A percentile compares a stretch with the other conserved stretches of the same genome.
These are phyloP conservation scores for Wallemia mellicola DNA, from an alignment of 1,284 basidiomycete species.

Conservation along the genomic window DNA sequence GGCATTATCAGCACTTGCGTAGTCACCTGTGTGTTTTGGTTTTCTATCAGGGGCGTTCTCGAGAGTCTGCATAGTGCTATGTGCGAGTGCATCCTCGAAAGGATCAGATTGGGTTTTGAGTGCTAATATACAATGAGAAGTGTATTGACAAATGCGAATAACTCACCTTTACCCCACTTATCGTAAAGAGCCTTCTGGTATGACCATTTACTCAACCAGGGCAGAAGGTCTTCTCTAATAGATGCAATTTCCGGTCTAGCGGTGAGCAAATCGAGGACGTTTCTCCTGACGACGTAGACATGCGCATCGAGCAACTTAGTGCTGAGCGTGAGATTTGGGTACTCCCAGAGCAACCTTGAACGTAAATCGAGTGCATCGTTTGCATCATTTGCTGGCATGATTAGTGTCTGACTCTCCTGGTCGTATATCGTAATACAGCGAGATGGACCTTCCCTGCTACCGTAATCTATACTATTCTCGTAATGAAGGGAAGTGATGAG, in stretches of 20 bases:
- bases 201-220: constrained; percentile 59
- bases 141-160: too few relatives aligned
- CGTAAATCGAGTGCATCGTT: neutral
- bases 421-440: constrained; percentile 8
- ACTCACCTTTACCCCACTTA: too few relatives aligned
- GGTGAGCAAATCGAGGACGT: constrained; percentile 36
- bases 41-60: too few relatives aligned
- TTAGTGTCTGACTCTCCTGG: constrained; percentile 7
- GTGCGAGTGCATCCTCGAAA: constrained; percentile 8
- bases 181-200: constrained; percentile 21
- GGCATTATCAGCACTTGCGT: constrained; percentile 13
- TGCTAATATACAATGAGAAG: too few relatives aligned
- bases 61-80: constrained; percentile 10
- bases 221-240: constrained; percentile 55
- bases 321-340: constrained; percentile 39
- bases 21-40: too few relatives aligned
- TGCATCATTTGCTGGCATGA: constrained; percentile 10
- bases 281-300: constrained; percentile 53
- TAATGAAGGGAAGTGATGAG: constrained; percentile 55
- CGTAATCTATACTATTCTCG: constrained; percentile 13
- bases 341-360: constrained; percentile 19
- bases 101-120: too few relatives aligned
- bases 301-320: constrained; percentile 51
- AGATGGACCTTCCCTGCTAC: constrained; percentile 3
- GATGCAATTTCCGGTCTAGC: constrained; percentile 40